These are phyloP conservation scores for Paracorniculantispora psalliotae DNA, from an alignment of 2,329 filamentous ascomycete species.

Conservation along the genomic window DNA sequence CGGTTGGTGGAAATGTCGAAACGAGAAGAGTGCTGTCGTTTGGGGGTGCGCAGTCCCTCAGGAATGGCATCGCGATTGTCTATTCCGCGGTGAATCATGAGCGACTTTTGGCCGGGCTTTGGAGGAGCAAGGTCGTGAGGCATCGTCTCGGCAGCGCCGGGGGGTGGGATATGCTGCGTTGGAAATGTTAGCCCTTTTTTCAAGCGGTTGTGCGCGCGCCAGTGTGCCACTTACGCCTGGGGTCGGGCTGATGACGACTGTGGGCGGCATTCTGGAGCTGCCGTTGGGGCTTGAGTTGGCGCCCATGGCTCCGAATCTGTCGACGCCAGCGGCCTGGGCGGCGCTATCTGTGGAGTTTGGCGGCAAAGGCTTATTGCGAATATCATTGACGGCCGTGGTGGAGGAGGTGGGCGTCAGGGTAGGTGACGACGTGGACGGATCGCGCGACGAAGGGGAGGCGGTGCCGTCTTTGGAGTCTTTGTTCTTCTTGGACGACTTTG, in stretches of 20 bases:
- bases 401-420: conserved; percentile 80
- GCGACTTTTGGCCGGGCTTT: conserved; percentile 83
- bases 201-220: background rate
- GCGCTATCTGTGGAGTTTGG: conserved; percentile 43
- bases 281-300: conserved; percentile 33
- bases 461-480: conserved; percentile 71
- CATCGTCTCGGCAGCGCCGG: conserved; percentile 95
- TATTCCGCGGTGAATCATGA: conserved; percentile 76
- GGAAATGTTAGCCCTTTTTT: background rate
- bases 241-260: conserved; percentile 91
- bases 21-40: conserved; percentile 92
- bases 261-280: conserved; percentile 60
- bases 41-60: conserved; percentile 90
- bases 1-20: conserved; percentile 97
- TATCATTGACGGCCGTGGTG: conserved; percentile 78
- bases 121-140: conserved; percentile 93
- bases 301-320: conserved; percentile 38
- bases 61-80: conserved; percentile 89
- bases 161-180: conserved; percentile 80
- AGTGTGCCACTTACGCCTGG: conserved; percentile 69
- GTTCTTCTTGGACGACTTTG: conserved; percentile 77
- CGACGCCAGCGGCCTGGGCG: conserved; percentile 30
- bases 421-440: conserved; percentile 53
- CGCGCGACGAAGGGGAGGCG: conserved; percentile 66
- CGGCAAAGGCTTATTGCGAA: conserved; percentile 74